Evolutionary conservation across 768 basidiomycete genomes (phyloP), one percentile per base, ranked within the genome.

Genomic region (Collybiopsis luxurians): DNA sequence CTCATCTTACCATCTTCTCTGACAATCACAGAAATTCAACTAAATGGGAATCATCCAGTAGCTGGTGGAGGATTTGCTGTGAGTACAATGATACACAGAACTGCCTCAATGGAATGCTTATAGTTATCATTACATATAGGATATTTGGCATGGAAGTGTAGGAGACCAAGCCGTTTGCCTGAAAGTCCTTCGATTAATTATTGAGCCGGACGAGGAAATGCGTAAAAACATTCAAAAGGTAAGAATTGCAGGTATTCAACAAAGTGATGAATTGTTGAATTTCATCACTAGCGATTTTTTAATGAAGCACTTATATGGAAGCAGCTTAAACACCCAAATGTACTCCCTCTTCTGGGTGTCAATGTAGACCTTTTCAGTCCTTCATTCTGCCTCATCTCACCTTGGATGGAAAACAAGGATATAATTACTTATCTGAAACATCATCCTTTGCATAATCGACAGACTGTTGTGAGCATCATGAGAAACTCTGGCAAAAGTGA

Each of bases 41-140:
- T 34, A 15, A 57, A 54, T 4, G 58, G 36, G 5, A 43, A 36
- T 11, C 55, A 56, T n/a, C 63, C 67, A 2, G 45, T 58, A 5
- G 59, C 62, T 12, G 58, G 58, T 28, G 72, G 72, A 34, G 67
- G 66, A 2, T 75, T 68, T 56, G 72, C 72, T 31, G 62, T 67
- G 45, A 6, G 63, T 5, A n/a, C 27, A 24, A 24, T 5, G 19
- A 13, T 5, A 24, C 28, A 49, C 27, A 5, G n/a, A 15, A 39
- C 38, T 34, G 47, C n/a, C 4, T 17, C 13, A 4, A 10, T 11
- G 4, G n/a, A 9, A 4, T 13, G 11, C 26, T 36, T 13, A 24
- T n/a, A 13, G 4, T 42, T 10, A 43, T 30, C 4, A 4, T 28
- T 12, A 10, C n/a, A n/a, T n/a, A n/a, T n/a, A 56, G 55, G 45